Percentiles rank a stretch among this genome's conserved stretches.
phyloP scores from a whole-genome alignment of 176 grass and related monocot genomes.

The Carex myosuroides region DNA sequence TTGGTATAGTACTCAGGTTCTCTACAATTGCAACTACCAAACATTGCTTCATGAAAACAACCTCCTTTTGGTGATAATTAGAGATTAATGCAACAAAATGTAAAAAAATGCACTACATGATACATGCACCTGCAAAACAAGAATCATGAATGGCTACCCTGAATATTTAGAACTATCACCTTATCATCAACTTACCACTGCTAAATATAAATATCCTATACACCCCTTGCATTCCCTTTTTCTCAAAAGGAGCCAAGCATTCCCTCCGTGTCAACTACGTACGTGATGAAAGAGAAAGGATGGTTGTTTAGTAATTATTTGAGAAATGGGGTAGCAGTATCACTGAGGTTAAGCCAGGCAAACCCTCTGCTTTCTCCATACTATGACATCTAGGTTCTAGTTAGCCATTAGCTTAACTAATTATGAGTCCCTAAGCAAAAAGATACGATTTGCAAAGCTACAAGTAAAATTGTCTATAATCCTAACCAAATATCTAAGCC shows the following conservation, averaged over 20 bases:
- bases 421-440: not conserved
- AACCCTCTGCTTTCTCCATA: not conserved
- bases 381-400: not conserved
- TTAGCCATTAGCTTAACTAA: not conserved
- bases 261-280: not conserved
- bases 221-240: not conserved
- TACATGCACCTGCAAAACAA: not conserved
- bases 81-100: not conserved
- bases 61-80: not conserved
- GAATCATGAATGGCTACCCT: not conserved
- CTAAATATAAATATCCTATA: not conserved
- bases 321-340: not conserved
- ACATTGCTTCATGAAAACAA: not conserved
- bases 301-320: not conserved
- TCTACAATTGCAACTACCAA: not conserved
- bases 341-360: not conserved
- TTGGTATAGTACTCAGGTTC: not conserved
- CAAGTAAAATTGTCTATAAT: not conserved
- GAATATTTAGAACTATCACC: not conserved
- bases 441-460: not conserved
- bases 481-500: not conserved
- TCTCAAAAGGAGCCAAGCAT: not conserved
- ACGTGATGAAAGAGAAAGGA: not conserved
- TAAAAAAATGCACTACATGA: not conserved
- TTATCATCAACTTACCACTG: not conserved